These are phyloP conservation scores for Phytophthora brassicae DNA, from an alignment of 352 stramenopile genomes.

Conservation along the genomic window DNA sequence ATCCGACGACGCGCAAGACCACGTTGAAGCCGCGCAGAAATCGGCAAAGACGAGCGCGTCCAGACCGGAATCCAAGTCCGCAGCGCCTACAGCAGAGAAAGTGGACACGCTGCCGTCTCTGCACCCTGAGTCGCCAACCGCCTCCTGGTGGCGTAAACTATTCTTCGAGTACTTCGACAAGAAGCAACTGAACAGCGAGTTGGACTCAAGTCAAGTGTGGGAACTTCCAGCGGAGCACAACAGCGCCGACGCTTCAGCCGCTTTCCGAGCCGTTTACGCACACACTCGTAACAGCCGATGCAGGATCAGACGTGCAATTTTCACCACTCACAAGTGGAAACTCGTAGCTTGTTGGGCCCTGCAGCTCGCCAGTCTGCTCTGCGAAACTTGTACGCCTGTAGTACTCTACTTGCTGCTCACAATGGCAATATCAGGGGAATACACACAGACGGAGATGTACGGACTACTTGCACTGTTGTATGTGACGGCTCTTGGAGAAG, in stretches of 20 bases:
- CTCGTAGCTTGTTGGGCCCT: slow-evolving; percentile 41
- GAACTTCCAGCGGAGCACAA: slow-evolving; percentile 40
- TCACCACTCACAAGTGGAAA: slow-evolving; percentile 31
- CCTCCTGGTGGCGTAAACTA: slow-evolving; percentile 44
- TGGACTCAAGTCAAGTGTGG: slow-evolving; percentile 53
- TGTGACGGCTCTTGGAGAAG: slow-evolving; percentile 29
- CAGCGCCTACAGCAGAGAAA: background rate
- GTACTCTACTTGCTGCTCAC: slow-evolving; percentile 48
- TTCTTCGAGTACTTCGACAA: slow-evolving; percentile 46
- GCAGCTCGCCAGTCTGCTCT: slow-evolving; percentile 39
- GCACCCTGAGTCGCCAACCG: slow-evolving; percentile 33
- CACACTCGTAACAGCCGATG: slow-evolving; percentile 8
- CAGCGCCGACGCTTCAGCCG: slow-evolving; percentile 37
- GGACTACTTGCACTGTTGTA: slow-evolving; percentile 30
- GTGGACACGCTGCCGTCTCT: slow-evolving; percentile 11
- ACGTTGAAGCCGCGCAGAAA: background rate
- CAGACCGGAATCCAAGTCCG: background rate
- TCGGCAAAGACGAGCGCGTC: slow-evolving; percentile 1
- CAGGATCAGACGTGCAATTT: slow-evolving; percentile 35
- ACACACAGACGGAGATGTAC: slow-evolving; percentile 28
- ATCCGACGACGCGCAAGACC: background rate
- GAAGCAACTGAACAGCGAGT: slow-evolving; percentile 23
- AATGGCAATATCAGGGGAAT: slow-evolving; percentile 32
- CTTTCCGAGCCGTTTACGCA: slow-evolving; percentile 31
- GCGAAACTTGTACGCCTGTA: slow-evolving; percentile 40